Percentiles rank a stretch among this genome's conserved stretches.
phyloP scores from a whole-genome alignment of 2,329 filamentous ascomycete species.

The Ascochyta lentis region DNA sequence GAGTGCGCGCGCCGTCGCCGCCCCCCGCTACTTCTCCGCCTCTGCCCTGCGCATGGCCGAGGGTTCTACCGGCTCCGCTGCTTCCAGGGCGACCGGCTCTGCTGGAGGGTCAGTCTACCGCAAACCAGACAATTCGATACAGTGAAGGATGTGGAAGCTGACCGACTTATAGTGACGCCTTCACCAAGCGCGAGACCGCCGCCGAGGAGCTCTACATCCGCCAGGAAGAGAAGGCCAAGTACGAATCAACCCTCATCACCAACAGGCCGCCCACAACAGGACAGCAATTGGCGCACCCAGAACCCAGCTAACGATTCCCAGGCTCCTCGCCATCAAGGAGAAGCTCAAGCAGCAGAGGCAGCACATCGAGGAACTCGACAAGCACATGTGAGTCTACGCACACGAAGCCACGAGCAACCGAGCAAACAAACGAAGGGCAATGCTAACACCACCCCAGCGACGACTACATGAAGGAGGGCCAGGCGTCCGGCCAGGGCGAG shows the following conservation, averaged over 20 bases:
- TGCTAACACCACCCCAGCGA: slow-evolving; percentile 62
- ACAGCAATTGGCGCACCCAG: not conserved
- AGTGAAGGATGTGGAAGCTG: slow-evolving; percentile 1
- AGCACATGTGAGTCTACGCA: slow-evolving; percentile 74
- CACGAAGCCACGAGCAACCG: not conserved
- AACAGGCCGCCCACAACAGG: not conserved
- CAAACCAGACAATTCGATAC: not conserved
- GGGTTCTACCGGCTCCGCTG: slow-evolving; percentile 54
- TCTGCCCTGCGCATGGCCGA: slow-evolving; percentile 53
- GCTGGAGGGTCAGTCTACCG: slow-evolving; percentile 42
- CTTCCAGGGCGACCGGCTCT: slow-evolving; percentile 50
- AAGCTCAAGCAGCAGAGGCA: slow-evolving; percentile 77
- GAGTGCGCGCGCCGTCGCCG: slow-evolving; percentile 47
- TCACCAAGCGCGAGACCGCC: slow-evolving; percentile 89
- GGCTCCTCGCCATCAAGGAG: slow-evolving; percentile 72
- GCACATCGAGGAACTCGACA: slow-evolving; percentile 83
- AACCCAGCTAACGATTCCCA: slow-evolving; percentile 37
- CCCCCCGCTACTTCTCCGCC: slow-evolving; percentile 52
- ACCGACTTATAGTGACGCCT: slow-evolving; percentile 72
- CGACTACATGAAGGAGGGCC: slow-evolving; percentile 75
- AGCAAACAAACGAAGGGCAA: not conserved
- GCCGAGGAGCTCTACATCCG: slow-evolving; percentile 84
- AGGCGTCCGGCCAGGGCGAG: slow-evolving; percentile 69
- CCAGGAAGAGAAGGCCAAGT: slow-evolving; percentile 88
- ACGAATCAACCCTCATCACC: slow-evolving; percentile 21